Conservation (phyloP, 2,329 filamentous ascomycete genomes). For the Trichocomaceae sp. region DNA sequence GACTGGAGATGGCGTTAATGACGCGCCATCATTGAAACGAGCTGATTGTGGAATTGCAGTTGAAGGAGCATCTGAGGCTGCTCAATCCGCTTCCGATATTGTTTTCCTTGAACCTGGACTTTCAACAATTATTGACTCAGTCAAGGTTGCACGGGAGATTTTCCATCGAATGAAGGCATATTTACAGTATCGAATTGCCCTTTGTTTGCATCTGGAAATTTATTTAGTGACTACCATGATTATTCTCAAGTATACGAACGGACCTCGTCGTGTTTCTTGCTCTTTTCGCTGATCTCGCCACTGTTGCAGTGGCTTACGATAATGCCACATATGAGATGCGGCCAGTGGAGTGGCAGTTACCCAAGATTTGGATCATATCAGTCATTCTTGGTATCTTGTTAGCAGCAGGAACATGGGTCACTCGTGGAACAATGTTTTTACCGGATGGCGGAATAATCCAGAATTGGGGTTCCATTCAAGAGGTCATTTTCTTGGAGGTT, state of each 20-base stretch:
- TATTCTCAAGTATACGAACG: conserved; percentile 64
- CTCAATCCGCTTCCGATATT: conserved; percentile 66
- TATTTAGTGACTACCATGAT: conserved; percentile 73
- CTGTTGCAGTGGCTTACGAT: conserved; percentile 75
- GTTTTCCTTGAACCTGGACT: conserved; percentile 67
- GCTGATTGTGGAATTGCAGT: conserved; percentile 69
- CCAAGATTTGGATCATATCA: conserved; percentile 71
- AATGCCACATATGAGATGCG: conserved; percentile 71
- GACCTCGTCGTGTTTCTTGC: conserved; percentile 74
- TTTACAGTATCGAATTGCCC: conserved; percentile 69
- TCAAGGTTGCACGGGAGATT: conserved; percentile 67
- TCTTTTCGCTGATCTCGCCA: conserved; percentile 72
- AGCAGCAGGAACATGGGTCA: conserved; percentile 65
- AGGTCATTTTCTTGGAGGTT: conserved; percentile 81
- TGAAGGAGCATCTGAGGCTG: conserved; percentile 65
- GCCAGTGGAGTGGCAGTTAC: conserved; percentile 74
- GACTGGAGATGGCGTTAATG: conserved; percentile 70
- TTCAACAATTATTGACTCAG: conserved; percentile 64
- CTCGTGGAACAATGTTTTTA: conserved; percentile 65
- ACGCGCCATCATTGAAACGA: conserved; percentile 67
- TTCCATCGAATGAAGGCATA: conserved; percentile 75
- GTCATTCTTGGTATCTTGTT: conserved; percentile 57
- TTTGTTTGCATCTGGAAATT: conserved; percentile 67
- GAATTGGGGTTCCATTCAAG: conserved; percentile 67
- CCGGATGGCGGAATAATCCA: conserved; percentile 65